A percentile compares a stretch with the other conserved stretches of the same genome.
phyloP scores from a whole-genome alignment of 2,329 filamentous ascomycete genomes.

The Scleromitrula shiraiana region DNA sequence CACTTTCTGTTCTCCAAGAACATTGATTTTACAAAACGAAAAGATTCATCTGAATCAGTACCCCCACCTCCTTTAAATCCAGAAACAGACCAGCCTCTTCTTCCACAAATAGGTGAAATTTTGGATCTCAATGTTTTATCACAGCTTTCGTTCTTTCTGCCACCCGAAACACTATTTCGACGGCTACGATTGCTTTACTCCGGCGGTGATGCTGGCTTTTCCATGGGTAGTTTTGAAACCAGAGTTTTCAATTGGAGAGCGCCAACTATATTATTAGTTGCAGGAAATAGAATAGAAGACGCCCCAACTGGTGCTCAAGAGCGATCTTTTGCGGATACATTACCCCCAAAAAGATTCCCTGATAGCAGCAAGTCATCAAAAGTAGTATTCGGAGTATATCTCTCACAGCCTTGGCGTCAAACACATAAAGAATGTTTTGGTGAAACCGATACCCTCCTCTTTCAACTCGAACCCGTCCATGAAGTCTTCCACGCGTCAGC shows the following conservation, averaged over 20 bases:
- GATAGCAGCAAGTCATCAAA: slow-evolving; percentile 41
- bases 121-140: slow-evolving; percentile 56
- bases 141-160: slow-evolving; percentile 67
- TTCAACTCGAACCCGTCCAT: slow-evolving; percentile 64
- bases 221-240: slow-evolving; percentile 67
- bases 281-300: slow-evolving; percentile 51
- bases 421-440: slow-evolving; percentile 63
- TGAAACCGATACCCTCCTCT: slow-evolving; percentile 53
- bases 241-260: slow-evolving; percentile 72
- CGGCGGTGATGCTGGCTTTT: slow-evolving; percentile 64
- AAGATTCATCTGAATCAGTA: slow-evolving; percentile 19
- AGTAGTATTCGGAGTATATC: slow-evolving; percentile 60
- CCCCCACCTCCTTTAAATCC: slow-evolving; percentile 12
- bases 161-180: slow-evolving; percentile 55
- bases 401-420: slow-evolving; percentile 61
- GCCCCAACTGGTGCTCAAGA: slow-evolving; percentile 43
- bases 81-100: slow-evolving; percentile 32
- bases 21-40: slow-evolving; percentile 47
- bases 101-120: slow-evolving; percentile 52
- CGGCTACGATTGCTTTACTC: slow-evolving; percentile 61
- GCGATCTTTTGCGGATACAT: slow-evolving; percentile 48
- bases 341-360: slow-evolving; percentile 55
- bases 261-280: slow-evolving; percentile 63
- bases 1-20: slow-evolving; percentile 69
- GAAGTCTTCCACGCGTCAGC: slow-evolving; percentile 61